Evolutionary conservation across 2,329 filamentous ascomycete genomes (phyloP), one percentile per base, ranked within the genome.

Genomic region (Geosmithia morbida): DNA sequence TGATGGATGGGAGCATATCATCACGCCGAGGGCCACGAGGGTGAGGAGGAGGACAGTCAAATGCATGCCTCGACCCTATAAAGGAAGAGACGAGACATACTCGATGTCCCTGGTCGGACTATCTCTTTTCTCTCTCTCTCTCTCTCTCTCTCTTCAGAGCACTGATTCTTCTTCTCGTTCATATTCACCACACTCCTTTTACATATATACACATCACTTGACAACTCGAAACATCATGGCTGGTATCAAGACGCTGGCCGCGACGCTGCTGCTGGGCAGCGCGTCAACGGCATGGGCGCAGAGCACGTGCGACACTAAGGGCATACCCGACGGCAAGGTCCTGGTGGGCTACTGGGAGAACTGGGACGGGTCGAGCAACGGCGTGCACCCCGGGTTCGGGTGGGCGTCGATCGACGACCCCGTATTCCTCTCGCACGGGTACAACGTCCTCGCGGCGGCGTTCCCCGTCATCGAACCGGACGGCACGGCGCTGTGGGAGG

Each of bases 331-430:
- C 1, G 61, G 61, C 33, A 61, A 61, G 46, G 59, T 63, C 8
- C 58, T 63, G 18, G 54, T 57, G 44, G 61, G 61, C 10, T 63
- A 63, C 48, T 63, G 60, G 60, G 61, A 63, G 52, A 63, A 63
- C 50, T 63, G 61, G 61, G 60, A 63, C 48, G 60, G 60, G 30
- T 42, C 60, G 14, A 50, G 45, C 20, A 62, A 60, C 47, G 60
- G 59, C 16, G 59, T 61, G 2, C 61, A 63, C 50, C 60, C 61
- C 8, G 47, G 46, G 2, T 57, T 62, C 46, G 61, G 61, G 45
- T 63, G 60, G 60, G 61, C 56, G 13, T 56, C 59, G 1, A 63
- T 63, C 46, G 44, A 53, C 7, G 52, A 62, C 50, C 51, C 61
- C 14, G 48, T 46, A 42, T 60, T 63, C 46, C 45, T 26, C 20